Percentiles rank a stretch among this genome's conserved stretches.
These are phyloP conservation scores for Voacanga thouarsii DNA, from an alignment of 257 asterid species.

Conservation along the genomic window DNA sequence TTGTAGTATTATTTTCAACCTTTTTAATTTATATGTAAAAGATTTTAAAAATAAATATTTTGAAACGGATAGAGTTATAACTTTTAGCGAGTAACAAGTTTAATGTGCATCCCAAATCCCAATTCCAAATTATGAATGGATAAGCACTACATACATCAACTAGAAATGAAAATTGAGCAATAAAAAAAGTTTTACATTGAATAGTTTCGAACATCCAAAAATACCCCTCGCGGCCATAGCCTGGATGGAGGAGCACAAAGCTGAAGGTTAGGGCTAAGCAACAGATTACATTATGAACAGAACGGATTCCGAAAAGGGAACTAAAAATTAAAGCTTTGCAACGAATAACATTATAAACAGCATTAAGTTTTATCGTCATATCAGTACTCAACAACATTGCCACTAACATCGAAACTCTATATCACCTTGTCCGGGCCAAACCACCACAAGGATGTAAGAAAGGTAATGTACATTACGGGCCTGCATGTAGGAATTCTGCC, in stretches of 20 bases:
- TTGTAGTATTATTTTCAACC: too few relatives aligned
- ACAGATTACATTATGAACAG: not conserved
- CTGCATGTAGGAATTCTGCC: slow-evolving; percentile 45
- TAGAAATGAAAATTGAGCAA: not conserved
- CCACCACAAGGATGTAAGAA: slow-evolving; percentile 5
- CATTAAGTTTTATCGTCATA: not conserved
- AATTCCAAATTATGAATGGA: not conserved
- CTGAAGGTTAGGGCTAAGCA: not conserved
- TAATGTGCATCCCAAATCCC: not conserved
- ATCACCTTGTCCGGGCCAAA: not conserved
- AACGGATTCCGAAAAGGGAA: not conserved
- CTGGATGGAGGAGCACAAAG: not conserved
- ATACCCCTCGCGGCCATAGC: not conserved
- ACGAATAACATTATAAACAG: not conserved
- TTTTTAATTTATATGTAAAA: too few relatives aligned
- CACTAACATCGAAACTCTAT: not conserved
- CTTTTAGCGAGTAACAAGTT: too few relatives aligned
- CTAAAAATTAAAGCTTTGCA: not conserved
- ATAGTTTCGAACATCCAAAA: not conserved
- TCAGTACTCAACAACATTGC: not conserved
- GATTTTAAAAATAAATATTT: too few relatives aligned
- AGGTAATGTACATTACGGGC: slow-evolving; percentile 19
- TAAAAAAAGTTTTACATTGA: not conserved
- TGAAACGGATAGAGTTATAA: too few relatives aligned
- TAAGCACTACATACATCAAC: too few relatives aligned